A percentile compares a stretch with the other conserved stretches of the same genome.
Evolutionary conservation across 306 rosid species (phyloP).

Genomic region (Luffa acutangula): DNA sequence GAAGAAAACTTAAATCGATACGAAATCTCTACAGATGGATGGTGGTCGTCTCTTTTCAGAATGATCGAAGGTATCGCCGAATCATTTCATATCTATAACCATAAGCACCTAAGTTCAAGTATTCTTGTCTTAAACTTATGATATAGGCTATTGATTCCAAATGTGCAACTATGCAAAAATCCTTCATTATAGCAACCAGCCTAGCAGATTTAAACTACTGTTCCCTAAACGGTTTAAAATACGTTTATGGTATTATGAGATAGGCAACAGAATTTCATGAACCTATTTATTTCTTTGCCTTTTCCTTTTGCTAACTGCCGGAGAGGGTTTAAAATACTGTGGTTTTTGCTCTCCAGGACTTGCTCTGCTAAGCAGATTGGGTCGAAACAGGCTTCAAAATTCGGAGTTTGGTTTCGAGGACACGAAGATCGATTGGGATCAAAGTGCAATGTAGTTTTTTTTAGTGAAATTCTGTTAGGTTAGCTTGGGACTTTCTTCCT

Average conservation of each 20-base stretch:
- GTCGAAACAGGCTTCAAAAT: slow-evolving; percentile 48
- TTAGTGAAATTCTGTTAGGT: neutral
- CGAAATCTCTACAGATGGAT: slow-evolving; percentile 46
- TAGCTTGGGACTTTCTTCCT: neutral
- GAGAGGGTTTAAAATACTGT: neutral
- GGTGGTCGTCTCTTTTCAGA: slow-evolving; percentile 75
- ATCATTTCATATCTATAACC: neutral
- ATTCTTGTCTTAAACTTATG: neutral
- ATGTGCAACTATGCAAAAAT: neutral
- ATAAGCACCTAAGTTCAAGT: neutral
- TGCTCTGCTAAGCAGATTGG: slow-evolving; percentile 65
- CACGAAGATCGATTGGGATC: slow-evolving; percentile 54
- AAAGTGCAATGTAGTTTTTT: neutral
- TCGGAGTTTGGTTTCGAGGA: slow-evolving; percentile 42
- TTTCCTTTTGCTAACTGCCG: neutral
- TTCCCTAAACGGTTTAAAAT: no score
- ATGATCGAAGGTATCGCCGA: slow-evolving; percentile 70
- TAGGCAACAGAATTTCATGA: neutral
- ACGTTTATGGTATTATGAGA: neutral
- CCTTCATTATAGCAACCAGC: neutral
- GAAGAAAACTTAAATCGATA: slow-evolving; percentile 38
- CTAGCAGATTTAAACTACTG: neutral
- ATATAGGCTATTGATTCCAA: neutral
- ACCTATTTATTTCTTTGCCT: neutral
- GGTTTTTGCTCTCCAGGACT: slow-evolving; percentile 41